Evolutionary conservation across 2,329 filamentous ascomycete genomes (phyloP).

Genomic region (Xylariales sp.): DNA sequence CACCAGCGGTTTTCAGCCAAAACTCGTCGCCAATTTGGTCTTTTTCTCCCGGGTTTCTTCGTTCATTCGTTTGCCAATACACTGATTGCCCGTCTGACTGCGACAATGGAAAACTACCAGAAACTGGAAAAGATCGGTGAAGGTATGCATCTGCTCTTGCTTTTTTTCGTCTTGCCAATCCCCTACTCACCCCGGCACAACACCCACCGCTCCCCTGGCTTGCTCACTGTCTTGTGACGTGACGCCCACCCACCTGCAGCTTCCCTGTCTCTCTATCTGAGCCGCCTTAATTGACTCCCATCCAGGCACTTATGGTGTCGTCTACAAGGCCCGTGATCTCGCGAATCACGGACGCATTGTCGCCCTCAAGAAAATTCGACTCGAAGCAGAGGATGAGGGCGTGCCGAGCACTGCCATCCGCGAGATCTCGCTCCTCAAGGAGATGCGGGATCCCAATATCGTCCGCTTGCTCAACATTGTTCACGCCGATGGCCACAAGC

Average conservation of each 20-base stretch:
- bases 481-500: conserved; percentile 89
- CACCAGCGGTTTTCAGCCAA: no score
- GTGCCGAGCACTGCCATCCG: conserved; percentile 90
- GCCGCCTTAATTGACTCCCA: conserved; percentile 1
- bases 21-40: no score
- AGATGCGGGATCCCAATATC: conserved; percentile 90
- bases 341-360: conserved; percentile 79
- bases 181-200: no score
- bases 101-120: conserved; percentile 92
- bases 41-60: no score
- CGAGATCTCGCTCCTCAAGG: conserved; percentile 89
- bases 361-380: conserved; percentile 90
- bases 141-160: conserved; percentile 67
- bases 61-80: no score
- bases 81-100: no score
- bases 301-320: conserved; percentile 86
- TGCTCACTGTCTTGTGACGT: no score
- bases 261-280: background rate
- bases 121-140: conserved; percentile 96
- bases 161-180: no score
- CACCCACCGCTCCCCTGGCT: no score
- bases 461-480: conserved; percentile 87
- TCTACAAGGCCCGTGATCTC: conserved; percentile 90
- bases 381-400: conserved; percentile 92
- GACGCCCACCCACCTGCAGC: no score